phyloP scores from a whole-genome alignment of 2,329 filamentous ascomycete species.

The Furcasterigmium furcatum region DNA sequence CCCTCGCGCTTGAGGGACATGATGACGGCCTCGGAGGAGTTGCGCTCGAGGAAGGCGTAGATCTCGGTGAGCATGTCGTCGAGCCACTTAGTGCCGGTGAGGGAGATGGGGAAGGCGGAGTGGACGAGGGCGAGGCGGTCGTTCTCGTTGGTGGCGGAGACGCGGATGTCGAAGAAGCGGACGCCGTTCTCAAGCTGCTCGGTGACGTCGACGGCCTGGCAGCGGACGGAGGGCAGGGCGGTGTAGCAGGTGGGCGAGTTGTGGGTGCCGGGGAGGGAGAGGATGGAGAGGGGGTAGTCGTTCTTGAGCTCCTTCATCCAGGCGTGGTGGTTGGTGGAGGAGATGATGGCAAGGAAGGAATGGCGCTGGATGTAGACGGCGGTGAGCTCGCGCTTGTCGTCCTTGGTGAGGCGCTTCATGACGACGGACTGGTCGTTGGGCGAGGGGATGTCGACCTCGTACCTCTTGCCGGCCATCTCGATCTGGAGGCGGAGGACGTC shows the following conservation, averaged over 20 bases:
- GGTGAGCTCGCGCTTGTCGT: constrained; percentile 57
- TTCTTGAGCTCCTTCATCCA: constrained; percentile 83
- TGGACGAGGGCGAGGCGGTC: constrained; percentile 82
- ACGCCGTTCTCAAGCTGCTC: constrained; percentile 87
- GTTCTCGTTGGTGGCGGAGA: constrained; percentile 51
- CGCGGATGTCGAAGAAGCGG: constrained; percentile 89
- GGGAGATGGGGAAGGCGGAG: constrained; percentile 80
- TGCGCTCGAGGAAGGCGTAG: constrained; percentile 70
- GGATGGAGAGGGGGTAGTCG: constrained; percentile 68
- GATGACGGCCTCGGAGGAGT: constrained; percentile 80
- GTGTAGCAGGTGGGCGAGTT: constrained; percentile 85
- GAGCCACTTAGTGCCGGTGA: constrained; percentile 80
- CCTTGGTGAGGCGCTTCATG: constrained; percentile 52
- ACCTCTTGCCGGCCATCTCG: constrained; percentile 57
- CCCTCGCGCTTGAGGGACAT: constrained; percentile 92
- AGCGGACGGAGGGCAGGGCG: constrained; percentile 88
- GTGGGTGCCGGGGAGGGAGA: constrained; percentile 94
- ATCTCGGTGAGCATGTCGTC: constrained; percentile 67
- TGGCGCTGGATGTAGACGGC: constrained; percentile 60
- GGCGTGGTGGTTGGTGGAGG: constrained; percentile 61
- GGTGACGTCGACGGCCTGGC: constrained; percentile 75
- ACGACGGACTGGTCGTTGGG: constrained; percentile 55
- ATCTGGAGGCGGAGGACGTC: constrained; percentile 76
- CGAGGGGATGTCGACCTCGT: constrained; percentile 71
- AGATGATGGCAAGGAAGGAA: constrained; percentile 62